A percentile compares a stretch with the other conserved stretches of the same genome.
These are phyloP conservation scores for Striga asiatica DNA, from an alignment of 257 asterid genomes.

Conservation along the genomic window DNA sequence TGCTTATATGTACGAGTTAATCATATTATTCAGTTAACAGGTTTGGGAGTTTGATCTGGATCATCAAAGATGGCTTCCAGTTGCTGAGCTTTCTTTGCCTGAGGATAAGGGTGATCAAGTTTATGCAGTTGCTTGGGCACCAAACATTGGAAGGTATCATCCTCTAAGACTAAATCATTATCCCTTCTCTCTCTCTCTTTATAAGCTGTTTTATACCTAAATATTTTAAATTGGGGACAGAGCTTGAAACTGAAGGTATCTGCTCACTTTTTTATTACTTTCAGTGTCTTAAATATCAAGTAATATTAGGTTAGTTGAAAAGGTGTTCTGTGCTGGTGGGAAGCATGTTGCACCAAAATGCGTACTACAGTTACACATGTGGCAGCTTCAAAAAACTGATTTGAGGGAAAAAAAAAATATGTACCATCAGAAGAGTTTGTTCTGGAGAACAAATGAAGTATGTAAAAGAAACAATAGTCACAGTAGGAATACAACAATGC, in stretches of 20 bases:
- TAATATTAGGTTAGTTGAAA: too few species aligned
- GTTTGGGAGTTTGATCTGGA: constrained; percentile 95
- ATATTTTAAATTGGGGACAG: not conserved
- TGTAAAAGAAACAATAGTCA: not conserved
- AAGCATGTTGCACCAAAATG: too few species aligned
- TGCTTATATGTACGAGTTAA: not conserved
- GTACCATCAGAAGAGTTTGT: not conserved
- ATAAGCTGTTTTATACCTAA: not conserved
- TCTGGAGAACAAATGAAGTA: not conserved
- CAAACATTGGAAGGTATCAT: constrained; percentile 79
- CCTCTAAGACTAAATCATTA: not conserved
- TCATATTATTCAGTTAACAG: constrained; percentile 26
- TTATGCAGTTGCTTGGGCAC: constrained; percentile 77
- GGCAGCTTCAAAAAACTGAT: not conserved
- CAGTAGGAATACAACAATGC: too few species aligned
- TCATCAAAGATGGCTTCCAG: constrained; percentile 99
- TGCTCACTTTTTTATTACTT: too few species aligned
- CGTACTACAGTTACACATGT: too few species aligned
- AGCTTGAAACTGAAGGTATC: not conserved
- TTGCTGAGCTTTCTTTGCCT: constrained; percentile 83
- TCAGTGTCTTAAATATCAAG: too few species aligned
- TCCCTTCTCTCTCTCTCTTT: not conserved
- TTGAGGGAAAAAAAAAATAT: not conserved
- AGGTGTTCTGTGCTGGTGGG: too few species aligned
- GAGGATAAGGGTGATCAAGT: constrained; percentile 64